Base-by-base conservation (phyloP, 495 filamentous ascomycete genomes). In the Tuber brumale region DNA sequence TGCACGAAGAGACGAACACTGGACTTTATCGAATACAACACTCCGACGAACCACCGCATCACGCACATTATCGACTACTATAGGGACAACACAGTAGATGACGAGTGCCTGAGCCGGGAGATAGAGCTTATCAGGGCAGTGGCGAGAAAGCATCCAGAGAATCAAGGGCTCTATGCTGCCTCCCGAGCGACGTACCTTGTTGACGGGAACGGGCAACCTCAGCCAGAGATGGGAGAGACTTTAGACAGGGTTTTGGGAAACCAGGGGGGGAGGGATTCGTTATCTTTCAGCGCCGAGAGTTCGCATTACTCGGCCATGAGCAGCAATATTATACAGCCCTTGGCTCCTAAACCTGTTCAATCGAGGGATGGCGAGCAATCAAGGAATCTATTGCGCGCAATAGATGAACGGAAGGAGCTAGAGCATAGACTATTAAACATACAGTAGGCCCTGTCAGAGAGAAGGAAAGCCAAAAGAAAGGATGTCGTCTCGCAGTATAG, bases 11-110 rank as follows among this genome's bases (percentile, higher is more conserved):
- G 72, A 35, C 61, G 35, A 44, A 74, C 72, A 27, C 37, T 77
- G 18, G 75, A 71, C 35, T 77, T 69, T 61, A 71, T 77, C 42
- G 45, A 75, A 41, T 75, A 77, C 31, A 41, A 46, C 10, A 14
- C 72, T 27, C 46, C 72, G 23, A 70, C 69, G 6, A 72, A 66
- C 70, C 74, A 39, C 23, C 46, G 69, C 16, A 75, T 77, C 73
- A 77, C 72, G 18, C 69, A 75, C 27, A 77, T 77, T 66, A 77
- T 77, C 41, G 69, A 72, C n/a, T 77, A 42, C 14, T 77, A 77
- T 69, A 69, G 76, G 16, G 76, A 75, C 61, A 69, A 74, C 66
- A 69, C 41, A 23, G 39, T 42, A 41, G 73, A 77, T 41, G 76
- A 77, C 51, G 69, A 75, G 18, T 27, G 41, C 21, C 39, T 75